Conservation (phyloP, 2,329 filamentous ascomycete species). For the Clonostachys sp. region DNA sequence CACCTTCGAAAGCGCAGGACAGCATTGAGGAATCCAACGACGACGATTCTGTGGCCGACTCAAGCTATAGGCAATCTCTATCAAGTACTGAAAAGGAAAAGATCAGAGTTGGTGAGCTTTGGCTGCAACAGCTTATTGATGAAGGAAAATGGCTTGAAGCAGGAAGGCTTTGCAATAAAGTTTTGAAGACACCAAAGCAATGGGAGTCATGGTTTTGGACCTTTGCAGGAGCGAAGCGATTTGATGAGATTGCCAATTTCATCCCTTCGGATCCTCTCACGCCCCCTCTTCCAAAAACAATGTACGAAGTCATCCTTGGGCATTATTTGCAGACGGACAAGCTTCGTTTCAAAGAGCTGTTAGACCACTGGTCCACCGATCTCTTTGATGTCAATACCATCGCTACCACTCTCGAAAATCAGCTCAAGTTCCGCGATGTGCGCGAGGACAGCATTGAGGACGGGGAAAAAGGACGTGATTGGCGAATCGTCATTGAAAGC, state of each 20-base stretch:
- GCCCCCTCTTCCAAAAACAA: slow-evolving; percentile 72
- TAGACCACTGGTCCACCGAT: slow-evolving; percentile 80
- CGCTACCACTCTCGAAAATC: slow-evolving; percentile 74
- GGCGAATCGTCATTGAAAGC: slow-evolving; percentile 83
- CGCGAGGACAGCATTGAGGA: slow-evolving; percentile 72
- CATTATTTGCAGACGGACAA: slow-evolving; percentile 84
- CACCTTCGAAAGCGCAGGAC: slow-evolving; percentile 31
- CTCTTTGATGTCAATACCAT: slow-evolving; percentile 77
- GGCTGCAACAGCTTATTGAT: slow-evolving; percentile 82
- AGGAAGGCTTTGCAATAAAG: slow-evolving; percentile 76
- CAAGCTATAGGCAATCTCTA: slow-evolving; percentile 50
- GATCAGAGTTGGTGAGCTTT: slow-evolving; percentile 83
- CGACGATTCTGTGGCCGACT: slow-evolving; percentile 53
- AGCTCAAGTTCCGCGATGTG: slow-evolving; percentile 72
- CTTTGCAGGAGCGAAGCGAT: slow-evolving; percentile 80
- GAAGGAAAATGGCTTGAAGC: slow-evolving; percentile 72
- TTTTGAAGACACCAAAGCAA: slow-evolving; percentile 70
- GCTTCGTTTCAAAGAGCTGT: slow-evolving; percentile 68
- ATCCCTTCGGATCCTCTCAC: slow-evolving; percentile 75
- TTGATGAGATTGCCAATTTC: slow-evolving; percentile 83
- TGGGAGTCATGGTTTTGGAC: slow-evolving; percentile 98
- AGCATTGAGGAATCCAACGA: slow-evolving; percentile 67
- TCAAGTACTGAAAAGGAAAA: slow-evolving; percentile 82
- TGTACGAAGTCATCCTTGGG: slow-evolving; percentile 85
- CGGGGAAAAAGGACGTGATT: slow-evolving; percentile 71